These are phyloP conservation scores for Setaria viridis DNA, from an alignment of 202 grass and related monocot species.

Conservation along the genomic window DNA sequence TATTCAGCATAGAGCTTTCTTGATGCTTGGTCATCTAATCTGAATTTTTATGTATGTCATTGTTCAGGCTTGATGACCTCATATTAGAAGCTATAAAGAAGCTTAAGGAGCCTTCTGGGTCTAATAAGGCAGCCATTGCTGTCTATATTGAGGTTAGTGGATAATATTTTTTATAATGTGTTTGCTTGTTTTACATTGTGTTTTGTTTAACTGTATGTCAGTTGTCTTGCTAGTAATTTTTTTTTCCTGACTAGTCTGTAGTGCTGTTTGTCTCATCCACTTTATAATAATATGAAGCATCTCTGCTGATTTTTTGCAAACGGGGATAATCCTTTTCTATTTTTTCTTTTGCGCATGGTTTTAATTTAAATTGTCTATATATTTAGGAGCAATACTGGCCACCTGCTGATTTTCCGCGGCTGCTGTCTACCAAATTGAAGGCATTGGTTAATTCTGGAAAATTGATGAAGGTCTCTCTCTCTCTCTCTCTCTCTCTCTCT, in stretches of 20 bases:
- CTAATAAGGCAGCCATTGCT: constrained; percentile 76
- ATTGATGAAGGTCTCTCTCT: constrained; percentile 65
- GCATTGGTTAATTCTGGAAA: constrained; percentile 69
- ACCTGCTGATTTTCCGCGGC: constrained; percentile 72
- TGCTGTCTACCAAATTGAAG: constrained; percentile 82
- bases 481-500: not conserved
- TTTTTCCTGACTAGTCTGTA: constrained; percentile 2
- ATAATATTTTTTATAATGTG: constrained; percentile 1
- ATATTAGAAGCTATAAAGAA: constrained; percentile 89
- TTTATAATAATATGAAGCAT: constrained; percentile 9
- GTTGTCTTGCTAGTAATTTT: not conserved
- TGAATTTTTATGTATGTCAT: constrained; percentile 19
- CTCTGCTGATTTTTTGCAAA: constrained; percentile 19
- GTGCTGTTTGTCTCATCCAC: constrained; percentile 17
- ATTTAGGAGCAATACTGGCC: constrained; percentile 79
- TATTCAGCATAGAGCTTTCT: constrained; percentile 11
- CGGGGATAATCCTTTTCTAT: constrained; percentile 2
- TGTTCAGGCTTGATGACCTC: constrained; percentile 74
- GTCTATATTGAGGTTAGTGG: constrained; percentile 82
- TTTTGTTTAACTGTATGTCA: constrained; percentile 25
- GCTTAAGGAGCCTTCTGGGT: constrained; percentile 67
- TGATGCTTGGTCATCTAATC: constrained; percentile 25
- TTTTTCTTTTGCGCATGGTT: constrained; percentile 18
- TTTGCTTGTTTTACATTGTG: constrained; percentile 30
- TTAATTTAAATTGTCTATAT: constrained; percentile 40